Evolutionary conservation across 345 rosid species (phyloP).

Genomic region (Arabis hirsuta): DNA sequence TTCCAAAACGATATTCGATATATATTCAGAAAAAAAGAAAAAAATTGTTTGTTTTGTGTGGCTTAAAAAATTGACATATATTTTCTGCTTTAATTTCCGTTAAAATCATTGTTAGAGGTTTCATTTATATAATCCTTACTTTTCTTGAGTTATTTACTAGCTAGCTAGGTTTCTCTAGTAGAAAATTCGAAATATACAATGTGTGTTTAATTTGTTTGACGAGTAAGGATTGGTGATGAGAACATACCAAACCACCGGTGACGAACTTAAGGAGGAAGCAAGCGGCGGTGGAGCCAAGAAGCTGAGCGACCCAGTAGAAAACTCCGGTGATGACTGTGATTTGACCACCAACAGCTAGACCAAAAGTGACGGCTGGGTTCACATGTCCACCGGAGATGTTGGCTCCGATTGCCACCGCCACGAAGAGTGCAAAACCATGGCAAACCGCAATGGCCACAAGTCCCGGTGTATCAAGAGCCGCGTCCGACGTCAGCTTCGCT

Average conservation of each 20-base stretch:
- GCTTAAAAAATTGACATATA: too few relatives aligned
- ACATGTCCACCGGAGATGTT: slow-evolving; percentile 98
- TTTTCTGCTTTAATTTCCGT: too few relatives aligned
- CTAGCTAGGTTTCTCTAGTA: not conserved
- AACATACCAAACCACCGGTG: slow-evolving; percentile 87
- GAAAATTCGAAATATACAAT: not conserved
- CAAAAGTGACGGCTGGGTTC: slow-evolving; percentile 93
- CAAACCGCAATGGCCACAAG: slow-evolving; percentile 83
- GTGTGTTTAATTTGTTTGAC: not conserved
- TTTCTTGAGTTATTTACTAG: not conserved
- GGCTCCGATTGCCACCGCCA: slow-evolving; percentile 84
- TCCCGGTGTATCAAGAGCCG: slow-evolving; percentile 86
- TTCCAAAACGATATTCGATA: too few relatives aligned
- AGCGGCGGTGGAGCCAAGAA: slow-evolving; percentile 84
- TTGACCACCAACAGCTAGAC: slow-evolving; percentile 91
- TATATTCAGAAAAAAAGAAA: too few relatives aligned
- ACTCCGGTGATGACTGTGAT: slow-evolving; percentile 87
- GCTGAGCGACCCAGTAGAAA: slow-evolving; percentile 95
- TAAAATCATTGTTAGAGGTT: too few relatives aligned
- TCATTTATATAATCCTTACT: too few relatives aligned
- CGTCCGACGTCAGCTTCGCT: slow-evolving; percentile 80
- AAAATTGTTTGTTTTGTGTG: too few relatives aligned
- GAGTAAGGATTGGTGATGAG: slow-evolving; percentile 13
- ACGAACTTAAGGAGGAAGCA: slow-evolving; percentile 73
- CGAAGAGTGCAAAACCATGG: slow-evolving; percentile 93